Evolutionary conservation across 371 early-diverging fungal genomes (phyloP), one percentile per base, ranked within the genome.

Genomic region (Rhizopus sp.): DNA sequence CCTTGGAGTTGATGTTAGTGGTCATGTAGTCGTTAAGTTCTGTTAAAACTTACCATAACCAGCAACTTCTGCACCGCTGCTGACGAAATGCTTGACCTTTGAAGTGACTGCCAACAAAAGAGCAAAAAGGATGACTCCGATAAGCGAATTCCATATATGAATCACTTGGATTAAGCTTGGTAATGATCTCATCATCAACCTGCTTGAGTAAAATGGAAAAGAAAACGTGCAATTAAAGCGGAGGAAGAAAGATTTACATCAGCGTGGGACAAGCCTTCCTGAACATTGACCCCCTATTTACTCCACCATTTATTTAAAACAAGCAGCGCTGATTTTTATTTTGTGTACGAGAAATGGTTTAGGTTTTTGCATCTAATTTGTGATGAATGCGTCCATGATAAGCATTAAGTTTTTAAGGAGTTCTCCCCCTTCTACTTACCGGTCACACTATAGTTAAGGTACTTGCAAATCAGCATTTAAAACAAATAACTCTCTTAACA

Each of bases 1-100:
- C 77, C 77, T 67, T 17, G 17, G 12, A 23, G 2, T 35, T 9
- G 62, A 3, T n/a, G 31, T 12, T 41, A 53, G 42, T 10, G 35
- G 39, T 52, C 5, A 49, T 23, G 23, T 23, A 23, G 23, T 23
- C 23, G 23, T 50, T 38, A 42, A 39, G 5, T 17, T 1, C 12
- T 30, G 7, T 33, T 13, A 35, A 39, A 39, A 59, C 55, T 45
- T 58, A 73, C 77, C 77, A 57, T 69, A 73, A 45, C 77, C 77
- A 15, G 72, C 60, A 9, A 62, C 29, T 23, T 31, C 42, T 44
- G 73, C 50, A 4, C 74, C 77, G 37, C 60, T 57, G 31, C 55
- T 53, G 16, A 73, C 66, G 45, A 71, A 77, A 3, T 39, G 17
- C 12, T 57, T 61, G n/a, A 77, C 69, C 15, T 57, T 60, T 34